Conservation (phyloP, 768 basidiomycete species). For the Amanita inopinata region DNA sequence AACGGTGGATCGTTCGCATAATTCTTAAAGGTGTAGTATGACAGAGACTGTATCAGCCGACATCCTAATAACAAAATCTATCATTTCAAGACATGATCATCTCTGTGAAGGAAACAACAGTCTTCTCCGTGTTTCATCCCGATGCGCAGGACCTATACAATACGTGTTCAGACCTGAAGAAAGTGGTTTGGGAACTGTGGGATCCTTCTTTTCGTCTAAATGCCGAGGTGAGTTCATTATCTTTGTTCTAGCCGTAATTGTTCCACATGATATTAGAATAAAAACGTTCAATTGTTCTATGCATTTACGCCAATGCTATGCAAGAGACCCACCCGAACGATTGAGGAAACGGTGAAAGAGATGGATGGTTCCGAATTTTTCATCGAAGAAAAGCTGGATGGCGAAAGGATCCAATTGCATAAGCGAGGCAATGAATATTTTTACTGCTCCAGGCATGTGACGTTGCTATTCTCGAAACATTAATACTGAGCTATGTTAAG, state of each 20-base stretch:
- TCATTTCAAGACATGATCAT: constrained; percentile 69
- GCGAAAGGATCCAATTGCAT: constrained; percentile 93
- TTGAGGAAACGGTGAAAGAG: constrained; percentile 76
- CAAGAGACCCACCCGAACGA: constrained; percentile 72
- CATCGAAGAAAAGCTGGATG: constrained; percentile 96
- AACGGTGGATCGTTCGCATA: constrained; percentile 93
- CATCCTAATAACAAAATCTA: not conserved
- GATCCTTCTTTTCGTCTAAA: constrained; percentile 62
- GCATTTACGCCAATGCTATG: constrained; percentile 95
- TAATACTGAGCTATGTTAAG: constrained; percentile 24
- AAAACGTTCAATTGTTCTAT: constrained; percentile 71
- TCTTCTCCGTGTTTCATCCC: constrained; percentile 86
- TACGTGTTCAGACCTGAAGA: constrained; percentile 92
- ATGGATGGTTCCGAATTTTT: constrained; percentile 76
- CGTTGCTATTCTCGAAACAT: constrained; percentile 1
- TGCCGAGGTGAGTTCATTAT: constrained; percentile 33
- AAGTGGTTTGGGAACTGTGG: constrained; percentile 83
- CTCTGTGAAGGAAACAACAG: constrained; percentile 88
- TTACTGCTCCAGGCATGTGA: constrained; percentile 76
- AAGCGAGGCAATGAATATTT: constrained; percentile 86
- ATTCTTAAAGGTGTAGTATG: constrained; percentile 72
- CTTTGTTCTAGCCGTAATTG: not conserved
- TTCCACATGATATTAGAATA: constrained; percentile 44
- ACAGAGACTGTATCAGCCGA: not conserved
- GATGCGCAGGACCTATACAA: constrained; percentile 94